Conservation (phyloP, 164 flowering plant genomes). For the Aristolochia californica region DNA sequence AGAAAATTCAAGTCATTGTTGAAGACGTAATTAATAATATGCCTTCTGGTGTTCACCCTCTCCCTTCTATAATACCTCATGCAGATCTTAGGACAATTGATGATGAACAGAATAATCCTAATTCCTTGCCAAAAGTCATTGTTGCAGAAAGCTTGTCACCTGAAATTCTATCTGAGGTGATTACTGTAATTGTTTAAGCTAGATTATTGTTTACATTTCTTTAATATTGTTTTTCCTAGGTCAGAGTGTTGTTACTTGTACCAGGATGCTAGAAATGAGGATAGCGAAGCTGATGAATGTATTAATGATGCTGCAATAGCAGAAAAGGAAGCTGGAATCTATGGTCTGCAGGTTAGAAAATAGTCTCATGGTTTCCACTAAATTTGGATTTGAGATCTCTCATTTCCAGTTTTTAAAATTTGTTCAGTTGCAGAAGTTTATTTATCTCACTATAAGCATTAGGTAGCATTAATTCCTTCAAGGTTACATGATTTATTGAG, state of each 20-base stretch:
- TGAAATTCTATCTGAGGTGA: slow-evolving; percentile 39
- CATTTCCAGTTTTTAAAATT: too few species aligned
- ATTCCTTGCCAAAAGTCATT: slow-evolving; percentile 17
- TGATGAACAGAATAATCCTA: slow-evolving; percentile 9
- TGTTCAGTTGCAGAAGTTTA: too few species aligned
- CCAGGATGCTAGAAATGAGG: slow-evolving; percentile 26
- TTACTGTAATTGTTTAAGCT: not conserved
- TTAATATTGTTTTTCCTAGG: not conserved
- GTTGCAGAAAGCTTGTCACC: slow-evolving; percentile 21
- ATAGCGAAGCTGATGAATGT: slow-evolving; percentile 21
- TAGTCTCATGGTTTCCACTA: not conserved
- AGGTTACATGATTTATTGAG: too few species aligned
- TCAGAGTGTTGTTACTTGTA: too few species aligned
- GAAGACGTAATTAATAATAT: slow-evolving; percentile 44
- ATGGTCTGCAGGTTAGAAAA: slow-evolving; percentile 63
- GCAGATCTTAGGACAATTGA: slow-evolving; percentile 19
- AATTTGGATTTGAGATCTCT: not conserved
- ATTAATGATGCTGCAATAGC: slow-evolving; percentile 48
- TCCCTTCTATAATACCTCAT: slow-evolving; percentile 20
- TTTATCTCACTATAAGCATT: too few species aligned
- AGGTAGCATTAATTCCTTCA: too few species aligned
- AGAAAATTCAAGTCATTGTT: slow-evolving; percentile 21
- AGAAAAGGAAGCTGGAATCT: slow-evolving; percentile 68
- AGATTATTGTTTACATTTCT: not conserved
- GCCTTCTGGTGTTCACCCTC: slow-evolving; percentile 18